Percentiles rank a stretch among this genome's conserved stretches.
These are phyloP conservation scores for Gautieria morchelliformis DNA, from an alignment of 768 basidiomycete species.

Conservation along the genomic window DNA sequence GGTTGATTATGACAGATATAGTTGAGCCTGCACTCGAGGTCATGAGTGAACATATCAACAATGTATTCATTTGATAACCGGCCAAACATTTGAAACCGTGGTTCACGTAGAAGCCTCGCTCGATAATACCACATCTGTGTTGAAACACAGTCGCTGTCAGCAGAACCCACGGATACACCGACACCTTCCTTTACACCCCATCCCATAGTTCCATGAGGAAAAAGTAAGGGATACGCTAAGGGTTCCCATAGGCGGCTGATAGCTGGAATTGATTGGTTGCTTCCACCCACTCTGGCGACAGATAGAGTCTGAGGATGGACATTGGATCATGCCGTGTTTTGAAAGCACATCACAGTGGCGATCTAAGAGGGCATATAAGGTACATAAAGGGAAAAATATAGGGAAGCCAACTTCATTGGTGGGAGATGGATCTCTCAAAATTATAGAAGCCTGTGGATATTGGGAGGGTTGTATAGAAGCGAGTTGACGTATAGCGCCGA, in stretches of 20 bases:
- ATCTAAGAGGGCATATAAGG: background rate
- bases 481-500: slow-evolving; percentile 7
- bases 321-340: background rate
- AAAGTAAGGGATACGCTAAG: slow-evolving; percentile 27
- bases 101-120: too few species aligned
- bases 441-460: slow-evolving; percentile 7
- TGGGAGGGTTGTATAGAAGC: slow-evolving; percentile 5
- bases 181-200: slow-evolving; percentile 21
- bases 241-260: slow-evolving; percentile 33
- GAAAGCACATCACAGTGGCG: background rate
- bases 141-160: slow-evolving; percentile 19
- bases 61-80: slow-evolving; percentile 26
- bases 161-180: slow-evolving; percentile 23
- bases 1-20: too few species aligned
- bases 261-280: slow-evolving; percentile 19
- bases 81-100: slow-evolving; percentile 28
- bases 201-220: slow-evolving; percentile 26
- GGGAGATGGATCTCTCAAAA: background rate
- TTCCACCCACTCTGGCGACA: background rate
- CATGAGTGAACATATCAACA: too few species aligned
- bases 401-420: background rate
- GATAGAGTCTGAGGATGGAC: background rate
- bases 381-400: background rate
- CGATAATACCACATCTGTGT: too few species aligned
- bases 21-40: too few species aligned